Conservation (phyloP, 768 basidiomycete genomes). For the Xerocomus brunneocitrinus region DNA sequence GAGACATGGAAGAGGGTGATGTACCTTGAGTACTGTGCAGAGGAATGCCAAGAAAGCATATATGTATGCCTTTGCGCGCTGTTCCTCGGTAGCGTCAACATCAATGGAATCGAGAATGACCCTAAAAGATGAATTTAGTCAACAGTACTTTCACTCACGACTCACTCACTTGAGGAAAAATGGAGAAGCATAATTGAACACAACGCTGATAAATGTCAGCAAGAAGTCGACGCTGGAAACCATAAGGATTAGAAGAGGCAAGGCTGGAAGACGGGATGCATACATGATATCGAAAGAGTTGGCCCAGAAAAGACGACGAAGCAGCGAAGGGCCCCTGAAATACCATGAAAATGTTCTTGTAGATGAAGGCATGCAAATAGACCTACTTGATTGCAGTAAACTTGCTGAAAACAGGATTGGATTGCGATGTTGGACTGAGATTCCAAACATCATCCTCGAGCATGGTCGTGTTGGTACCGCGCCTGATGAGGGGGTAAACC, state of each 20-base stretch:
- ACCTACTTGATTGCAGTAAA: slow-evolving; percentile 32
- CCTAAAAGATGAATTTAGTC: slow-evolving; percentile 24
- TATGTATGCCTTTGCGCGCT: slow-evolving; percentile 61
- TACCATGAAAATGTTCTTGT: neutral
- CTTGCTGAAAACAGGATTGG: slow-evolving; percentile 56
- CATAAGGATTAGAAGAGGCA: neutral
- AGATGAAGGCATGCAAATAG: neutral
- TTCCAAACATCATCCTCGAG: slow-evolving; percentile 70
- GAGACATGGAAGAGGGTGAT: neutral
- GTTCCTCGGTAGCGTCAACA: slow-evolving; percentile 40
- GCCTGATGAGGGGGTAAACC: slow-evolving; percentile 61
- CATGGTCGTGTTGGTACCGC: slow-evolving; percentile 48
- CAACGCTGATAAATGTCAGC: slow-evolving; percentile 63
- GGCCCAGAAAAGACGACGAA: slow-evolving; percentile 40
- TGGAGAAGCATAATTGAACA: slow-evolving; percentile 76
- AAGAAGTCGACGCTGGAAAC: slow-evolving; percentile 52
- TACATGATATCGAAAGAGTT: slow-evolving; percentile 45
- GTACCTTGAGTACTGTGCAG: slow-evolving; percentile 38
- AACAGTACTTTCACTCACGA: neutral
- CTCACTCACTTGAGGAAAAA: slow-evolving; percentile 71
- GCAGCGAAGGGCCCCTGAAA: slow-evolving; percentile 30
- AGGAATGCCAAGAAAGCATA: slow-evolving; percentile 75
- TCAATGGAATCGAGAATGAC: slow-evolving; percentile 59
- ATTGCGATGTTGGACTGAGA: slow-evolving; percentile 64
- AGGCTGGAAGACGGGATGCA: neutral